Conservation (phyloP, 768 basidiomycete genomes). For the Clathrus columnatus region DNA sequence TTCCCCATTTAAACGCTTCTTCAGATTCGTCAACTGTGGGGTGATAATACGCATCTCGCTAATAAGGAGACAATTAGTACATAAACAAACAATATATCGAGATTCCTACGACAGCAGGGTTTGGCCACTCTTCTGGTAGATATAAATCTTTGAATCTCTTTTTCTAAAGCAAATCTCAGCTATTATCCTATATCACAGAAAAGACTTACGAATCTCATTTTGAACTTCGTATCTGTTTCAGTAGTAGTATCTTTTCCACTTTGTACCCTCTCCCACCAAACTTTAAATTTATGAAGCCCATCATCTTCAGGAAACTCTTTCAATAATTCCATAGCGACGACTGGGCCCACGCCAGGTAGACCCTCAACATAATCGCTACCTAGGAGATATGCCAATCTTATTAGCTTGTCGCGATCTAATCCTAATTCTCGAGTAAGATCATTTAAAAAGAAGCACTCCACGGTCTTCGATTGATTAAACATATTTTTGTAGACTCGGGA, state of each 20-base stretch:
- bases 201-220: conserved; percentile 71
- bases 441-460: conserved; percentile 83
- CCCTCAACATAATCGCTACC: conserved; percentile 98
- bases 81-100: neutral
- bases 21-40: conserved; percentile 86
- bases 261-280: conserved; percentile 95
- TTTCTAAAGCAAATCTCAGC: conserved; percentile 45
- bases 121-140: conserved; percentile 81
- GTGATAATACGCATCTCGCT: conserved; percentile 91
- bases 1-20: conserved; percentile 93
- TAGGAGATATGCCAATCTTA: conserved; percentile 85
- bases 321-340: conserved; percentile 91
- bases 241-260: conserved; percentile 72
- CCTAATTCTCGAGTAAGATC: conserved; percentile 86
- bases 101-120: conserved; percentile 68
- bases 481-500: conserved; percentile 97
- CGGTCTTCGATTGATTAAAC: conserved; percentile 99
- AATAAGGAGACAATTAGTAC: conserved; percentile 3
- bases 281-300: conserved; percentile 77
- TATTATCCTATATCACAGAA: neutral
- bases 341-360: conserved; percentile 85
- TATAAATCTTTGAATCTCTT: conserved; percentile 82
- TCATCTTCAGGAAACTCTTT: conserved; percentile 86
- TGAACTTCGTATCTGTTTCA: conserved; percentile 70
- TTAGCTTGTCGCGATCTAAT: conserved; percentile 74